phyloP scores from a whole-genome alignment of 257 asterid genomes.

The Leonotis leonurus region DNA sequence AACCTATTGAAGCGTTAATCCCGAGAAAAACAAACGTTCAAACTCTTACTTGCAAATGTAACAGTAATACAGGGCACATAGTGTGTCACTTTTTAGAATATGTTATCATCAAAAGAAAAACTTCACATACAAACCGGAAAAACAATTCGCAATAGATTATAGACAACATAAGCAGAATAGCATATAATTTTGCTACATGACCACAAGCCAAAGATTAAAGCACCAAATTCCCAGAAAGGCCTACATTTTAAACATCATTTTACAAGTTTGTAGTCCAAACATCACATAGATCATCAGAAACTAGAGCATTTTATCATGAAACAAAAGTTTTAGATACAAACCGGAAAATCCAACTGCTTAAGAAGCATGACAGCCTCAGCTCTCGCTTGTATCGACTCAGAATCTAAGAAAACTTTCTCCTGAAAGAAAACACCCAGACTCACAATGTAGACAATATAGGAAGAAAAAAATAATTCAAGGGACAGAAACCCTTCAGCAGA shows the following conservation, averaged over 20 bases:
- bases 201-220: background rate
- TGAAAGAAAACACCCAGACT: constrained; percentile 30
- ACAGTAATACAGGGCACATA: background rate
- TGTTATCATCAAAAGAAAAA: background rate
- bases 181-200: background rate
- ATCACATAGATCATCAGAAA: background rate
- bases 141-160: constrained; percentile 15
- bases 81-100: background rate
- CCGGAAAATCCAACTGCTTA: constrained; percentile 93
- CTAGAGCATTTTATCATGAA: constrained; percentile 9
- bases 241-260: background rate
- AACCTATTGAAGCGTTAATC: background rate
- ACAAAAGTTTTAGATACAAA: constrained; percentile 31
- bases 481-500: background rate
- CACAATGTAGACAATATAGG: background rate
- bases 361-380: constrained; percentile 99
- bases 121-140: background rate
- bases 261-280: background rate
- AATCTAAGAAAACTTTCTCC: constrained; percentile 94
- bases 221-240: background rate
- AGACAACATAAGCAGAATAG: constrained; percentile 8
- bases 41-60: background rate
- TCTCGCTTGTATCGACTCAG: constrained; percentile 96
- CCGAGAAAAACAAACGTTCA: background rate
- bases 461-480: background rate